These are phyloP conservation scores for Ustilago nuda DNA, from an alignment of 1,284 basidiomycete genomes.

Conservation along the genomic window DNA sequence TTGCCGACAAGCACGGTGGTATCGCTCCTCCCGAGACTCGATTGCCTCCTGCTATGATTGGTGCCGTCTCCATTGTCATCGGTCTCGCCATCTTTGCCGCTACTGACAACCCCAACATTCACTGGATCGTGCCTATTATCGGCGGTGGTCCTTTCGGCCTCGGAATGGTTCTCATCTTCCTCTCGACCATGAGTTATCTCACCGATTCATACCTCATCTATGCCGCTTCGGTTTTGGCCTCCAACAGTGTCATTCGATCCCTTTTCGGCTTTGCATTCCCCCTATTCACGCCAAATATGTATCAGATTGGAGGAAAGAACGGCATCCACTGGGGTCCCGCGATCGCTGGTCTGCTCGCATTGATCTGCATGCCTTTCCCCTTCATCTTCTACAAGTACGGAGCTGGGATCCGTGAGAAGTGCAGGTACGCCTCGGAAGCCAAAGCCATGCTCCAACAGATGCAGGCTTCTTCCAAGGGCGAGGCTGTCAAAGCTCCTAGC, in stretches of 20 bases:
- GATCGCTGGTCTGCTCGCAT: constrained; percentile 78
- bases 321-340: constrained; percentile 82
- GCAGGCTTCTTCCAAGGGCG: constrained; percentile 20
- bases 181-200: constrained; percentile 71
- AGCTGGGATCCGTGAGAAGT: constrained; percentile 70
- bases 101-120: constrained; percentile 61
- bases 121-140: constrained; percentile 65
- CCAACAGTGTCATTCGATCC: constrained; percentile 78
- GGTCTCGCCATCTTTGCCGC: constrained; percentile 70
- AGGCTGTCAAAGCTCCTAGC: neutral
- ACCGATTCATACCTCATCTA: constrained; percentile 73
- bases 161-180: constrained; percentile 74
- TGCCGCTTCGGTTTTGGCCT: constrained; percentile 74
- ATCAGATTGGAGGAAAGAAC: constrained; percentile 70
- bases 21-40: constrained; percentile 65
- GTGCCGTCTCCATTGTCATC: constrained; percentile 69
- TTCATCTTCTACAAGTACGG: constrained; percentile 71
- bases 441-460: constrained; percentile 38
- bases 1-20: constrained; percentile 41
- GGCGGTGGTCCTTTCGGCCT: constrained; percentile 45
- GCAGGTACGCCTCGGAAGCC: constrained; percentile 68
- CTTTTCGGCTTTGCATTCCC: constrained; percentile 75
- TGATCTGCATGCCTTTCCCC: constrained; percentile 79
- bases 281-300: constrained; percentile 73
- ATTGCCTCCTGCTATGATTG: constrained; percentile 60